These are phyloP conservation scores for Boletus vermiculosoides DNA, from an alignment of 768 basidiomycete genomes.

Conservation along the genomic window DNA sequence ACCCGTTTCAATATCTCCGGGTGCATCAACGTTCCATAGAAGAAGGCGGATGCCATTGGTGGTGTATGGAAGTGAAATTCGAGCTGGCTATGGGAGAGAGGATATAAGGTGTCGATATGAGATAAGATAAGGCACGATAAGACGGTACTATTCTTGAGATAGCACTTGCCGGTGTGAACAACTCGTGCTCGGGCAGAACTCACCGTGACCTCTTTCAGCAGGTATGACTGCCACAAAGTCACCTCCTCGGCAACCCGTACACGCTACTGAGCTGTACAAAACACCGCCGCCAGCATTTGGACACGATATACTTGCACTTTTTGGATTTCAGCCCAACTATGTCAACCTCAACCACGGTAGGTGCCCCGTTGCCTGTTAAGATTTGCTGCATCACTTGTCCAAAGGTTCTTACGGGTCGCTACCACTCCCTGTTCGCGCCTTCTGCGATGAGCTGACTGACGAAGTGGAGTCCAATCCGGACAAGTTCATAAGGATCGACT, in stretches of 20 bases:
- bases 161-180: neutral
- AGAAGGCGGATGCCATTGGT: slow-evolving; percentile 56
- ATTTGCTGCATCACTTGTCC: neutral
- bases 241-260: neutral
- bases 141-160: neutral
- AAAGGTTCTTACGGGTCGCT: slow-evolving; percentile 62
- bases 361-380: neutral
- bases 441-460: slow-evolving; percentile 40
- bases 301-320: slow-evolving; percentile 51
- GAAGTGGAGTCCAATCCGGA: slow-evolving; percentile 56
- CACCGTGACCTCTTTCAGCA: neutral
- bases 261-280: slow-evolving; percentile 19
- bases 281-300: slow-evolving; percentile 49
- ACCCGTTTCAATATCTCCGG: slow-evolving; percentile 79
- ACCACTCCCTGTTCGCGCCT: slow-evolving; percentile 50
- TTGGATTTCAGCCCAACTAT: slow-evolving; percentile 55
- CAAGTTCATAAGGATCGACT: slow-evolving; percentile 46
- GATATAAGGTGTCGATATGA: neutral
- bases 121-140: slow-evolving; percentile 1
- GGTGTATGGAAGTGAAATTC: neutral
- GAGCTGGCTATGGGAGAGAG: neutral
- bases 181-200: neutral
- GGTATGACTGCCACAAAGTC: slow-evolving; percentile 8
- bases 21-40: slow-evolving; percentile 91
- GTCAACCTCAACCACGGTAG: slow-evolving; percentile 66